Conservation (phyloP, 1,284 basidiomycete genomes). For the Bjerkandera adusta region DNA sequence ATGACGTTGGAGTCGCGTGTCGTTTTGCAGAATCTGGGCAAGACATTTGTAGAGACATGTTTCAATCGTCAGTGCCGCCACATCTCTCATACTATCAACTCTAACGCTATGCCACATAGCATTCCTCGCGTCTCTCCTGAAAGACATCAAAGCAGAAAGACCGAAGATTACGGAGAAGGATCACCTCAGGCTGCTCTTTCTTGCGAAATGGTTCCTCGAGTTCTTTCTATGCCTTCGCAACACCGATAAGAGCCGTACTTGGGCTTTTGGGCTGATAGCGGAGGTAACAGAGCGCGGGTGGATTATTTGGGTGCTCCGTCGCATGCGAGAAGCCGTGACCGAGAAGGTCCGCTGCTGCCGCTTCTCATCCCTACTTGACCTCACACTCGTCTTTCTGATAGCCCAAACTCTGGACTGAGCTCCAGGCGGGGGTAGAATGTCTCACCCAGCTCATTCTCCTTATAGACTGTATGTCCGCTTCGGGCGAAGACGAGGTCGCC, state of each 20-base stretch:
- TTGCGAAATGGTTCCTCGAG: slow-evolving; percentile 87
- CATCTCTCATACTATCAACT: neutral
- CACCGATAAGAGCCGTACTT: slow-evolving; percentile 43
- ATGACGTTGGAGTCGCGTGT: slow-evolving; percentile 71
- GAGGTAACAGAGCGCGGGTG: slow-evolving; percentile 84
- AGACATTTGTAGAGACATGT: slow-evolving; percentile 73
- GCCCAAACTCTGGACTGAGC: slow-evolving; percentile 90
- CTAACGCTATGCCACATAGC: slow-evolving; percentile 42
- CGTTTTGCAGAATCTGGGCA: slow-evolving; percentile 66
- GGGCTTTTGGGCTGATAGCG: slow-evolving; percentile 75
- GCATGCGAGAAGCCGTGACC: slow-evolving; percentile 87
- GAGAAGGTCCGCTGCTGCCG: slow-evolving; percentile 64
- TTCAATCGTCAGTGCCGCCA: slow-evolving; percentile 80
- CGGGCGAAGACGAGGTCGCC: slow-evolving; percentile 53
- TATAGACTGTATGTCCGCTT: slow-evolving; percentile 62
- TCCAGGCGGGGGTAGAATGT: slow-evolving; percentile 92
- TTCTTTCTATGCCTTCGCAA: slow-evolving; percentile 72
- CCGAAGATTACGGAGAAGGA: slow-evolving; percentile 90
- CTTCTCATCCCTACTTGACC: slow-evolving; percentile 4
- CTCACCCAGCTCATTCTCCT: slow-evolving; percentile 85
- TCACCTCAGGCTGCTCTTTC: slow-evolving; percentile 79
- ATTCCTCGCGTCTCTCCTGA: slow-evolving; percentile 81
- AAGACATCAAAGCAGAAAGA: slow-evolving; percentile 90
- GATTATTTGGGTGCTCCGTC: slow-evolving; percentile 84
- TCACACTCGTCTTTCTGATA: slow-evolving; percentile 29